A percentile compares a stretch with the other conserved stretches of the same genome.
Conservation (phyloP, 257 asterid genomes). For the Solanum habrochaites region DNA sequence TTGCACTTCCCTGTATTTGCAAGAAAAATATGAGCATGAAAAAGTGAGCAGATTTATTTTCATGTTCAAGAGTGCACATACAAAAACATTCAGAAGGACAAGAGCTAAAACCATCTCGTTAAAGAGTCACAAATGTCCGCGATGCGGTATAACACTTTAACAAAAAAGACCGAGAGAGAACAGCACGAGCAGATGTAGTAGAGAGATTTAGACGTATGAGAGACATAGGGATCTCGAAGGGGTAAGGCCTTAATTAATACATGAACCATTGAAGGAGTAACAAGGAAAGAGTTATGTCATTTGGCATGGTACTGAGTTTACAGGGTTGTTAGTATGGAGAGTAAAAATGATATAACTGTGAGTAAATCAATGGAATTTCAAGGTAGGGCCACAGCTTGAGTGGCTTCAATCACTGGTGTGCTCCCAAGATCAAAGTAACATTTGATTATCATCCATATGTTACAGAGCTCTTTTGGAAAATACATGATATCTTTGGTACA, state of each 20-base stretch:
- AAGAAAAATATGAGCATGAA: background rate
- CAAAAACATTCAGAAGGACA: background rate
- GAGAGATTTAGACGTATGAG: no score
- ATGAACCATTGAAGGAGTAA: background rate
- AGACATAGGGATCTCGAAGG: no score
- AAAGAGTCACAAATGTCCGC: background rate
- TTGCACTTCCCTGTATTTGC: conserved; percentile 21
- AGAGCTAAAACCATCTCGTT: background rate
- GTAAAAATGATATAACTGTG: background rate
- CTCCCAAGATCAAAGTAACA: background rate
- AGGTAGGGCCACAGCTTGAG: background rate
- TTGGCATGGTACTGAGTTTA: background rate
- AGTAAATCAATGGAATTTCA: background rate
- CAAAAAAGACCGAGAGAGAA: no score
- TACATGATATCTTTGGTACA: background rate
- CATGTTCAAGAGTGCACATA: background rate
- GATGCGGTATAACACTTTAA: no score
- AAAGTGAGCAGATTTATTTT: background rate
- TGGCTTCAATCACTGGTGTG: background rate
- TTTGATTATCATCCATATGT: background rate
- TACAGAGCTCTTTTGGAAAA: background rate
- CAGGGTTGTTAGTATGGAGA: background rate
- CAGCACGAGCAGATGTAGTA: no score
- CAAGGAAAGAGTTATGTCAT: background rate
- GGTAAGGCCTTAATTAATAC: background rate